Evolutionary conservation across 306 rosid genomes (phyloP).

Genomic region (Fagus crenata): DNA sequence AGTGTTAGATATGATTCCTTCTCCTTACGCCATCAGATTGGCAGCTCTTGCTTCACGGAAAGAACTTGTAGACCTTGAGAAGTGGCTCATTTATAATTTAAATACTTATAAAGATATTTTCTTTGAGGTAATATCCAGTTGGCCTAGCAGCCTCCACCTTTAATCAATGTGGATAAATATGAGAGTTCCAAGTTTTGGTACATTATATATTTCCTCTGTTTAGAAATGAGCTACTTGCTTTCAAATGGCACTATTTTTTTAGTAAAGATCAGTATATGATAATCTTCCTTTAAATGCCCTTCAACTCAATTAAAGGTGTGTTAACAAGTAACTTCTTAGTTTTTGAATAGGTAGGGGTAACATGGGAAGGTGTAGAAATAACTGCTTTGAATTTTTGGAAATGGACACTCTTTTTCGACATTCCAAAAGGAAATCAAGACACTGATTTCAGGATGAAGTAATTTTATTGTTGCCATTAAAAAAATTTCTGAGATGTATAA

Average conservation of each 20-base stretch:
- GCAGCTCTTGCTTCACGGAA: slow-evolving; percentile 85
- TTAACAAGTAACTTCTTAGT: neutral
- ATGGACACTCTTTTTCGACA: neutral
- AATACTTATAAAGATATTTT: slow-evolving; percentile 64
- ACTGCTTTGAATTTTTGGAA: neutral
- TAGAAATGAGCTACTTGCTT: neutral
- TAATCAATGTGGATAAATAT: neutral
- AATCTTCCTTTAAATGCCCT: neutral
- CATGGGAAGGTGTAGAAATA: neutral
- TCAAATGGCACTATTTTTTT: neutral
- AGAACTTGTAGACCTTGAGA: slow-evolving; percentile 83
- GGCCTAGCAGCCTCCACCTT: neutral
- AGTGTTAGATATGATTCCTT: slow-evolving; percentile 69
- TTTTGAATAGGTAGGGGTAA: neutral
- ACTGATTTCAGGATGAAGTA: neutral
- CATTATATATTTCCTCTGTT: neutral
- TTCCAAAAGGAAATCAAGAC: neutral
- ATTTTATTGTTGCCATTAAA: neutral
- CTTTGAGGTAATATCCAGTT: slow-evolving; percentile 64
- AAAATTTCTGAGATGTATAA: neutral
- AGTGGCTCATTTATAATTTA: slow-evolving; percentile 75
- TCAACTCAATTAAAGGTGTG: neutral
- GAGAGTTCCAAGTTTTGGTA: neutral
- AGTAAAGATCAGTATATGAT: neutral
- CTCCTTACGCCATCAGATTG: slow-evolving; percentile 68